Evolutionary conservation across 495 filamentous ascomycete species (phyloP).

Genomic region (Astrocystis sublimbata): DNA sequence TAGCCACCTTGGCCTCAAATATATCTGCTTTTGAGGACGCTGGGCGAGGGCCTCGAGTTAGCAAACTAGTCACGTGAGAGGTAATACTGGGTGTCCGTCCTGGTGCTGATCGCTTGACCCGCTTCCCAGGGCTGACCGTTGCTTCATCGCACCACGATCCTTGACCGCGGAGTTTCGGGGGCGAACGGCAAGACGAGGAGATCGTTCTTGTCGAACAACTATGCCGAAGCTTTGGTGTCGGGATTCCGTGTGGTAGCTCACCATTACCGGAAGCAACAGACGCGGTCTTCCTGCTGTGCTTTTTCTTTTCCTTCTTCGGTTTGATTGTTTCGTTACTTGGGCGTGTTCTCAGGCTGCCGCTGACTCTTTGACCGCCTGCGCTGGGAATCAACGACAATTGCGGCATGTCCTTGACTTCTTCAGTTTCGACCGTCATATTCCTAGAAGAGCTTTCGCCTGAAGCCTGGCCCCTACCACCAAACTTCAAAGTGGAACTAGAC

Average conservation of each 20-base stretch:
- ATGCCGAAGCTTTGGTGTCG: conserved; percentile 35
- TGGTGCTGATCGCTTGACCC: conserved; percentile 18
- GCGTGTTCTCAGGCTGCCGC: conserved; percentile 79
- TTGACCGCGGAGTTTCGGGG: conserved; percentile 38
- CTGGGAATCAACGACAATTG: conserved; percentile 79
- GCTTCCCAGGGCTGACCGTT: conserved; percentile 16
- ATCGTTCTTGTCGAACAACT: conserved; percentile 40
- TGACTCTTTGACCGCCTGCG: conserved; percentile 61
- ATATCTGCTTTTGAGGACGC: conserved; percentile 97
- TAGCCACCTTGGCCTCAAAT: conserved; percentile 95
- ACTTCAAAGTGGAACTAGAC: conserved; percentile 47
- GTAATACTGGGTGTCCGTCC: conserved; percentile 32
- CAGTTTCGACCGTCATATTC: conserved; percentile 98
- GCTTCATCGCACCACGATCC: conserved; percentile 37
- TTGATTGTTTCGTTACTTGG: conserved; percentile 91
- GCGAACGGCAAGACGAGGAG: conserved; percentile 32
- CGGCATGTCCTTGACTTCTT: conserved; percentile 89
- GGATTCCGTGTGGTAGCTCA: conserved; percentile 50
- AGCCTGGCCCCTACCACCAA: conserved; percentile 51
- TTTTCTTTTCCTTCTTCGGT: conserved; percentile 89
- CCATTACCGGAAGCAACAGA: conserved; percentile 69
- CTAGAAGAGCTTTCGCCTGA: conserved; percentile 71
- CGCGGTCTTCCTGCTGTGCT: conserved; percentile 71
- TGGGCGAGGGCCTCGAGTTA: conserved; percentile 52
- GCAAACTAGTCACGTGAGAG: conserved; percentile 47